Evolutionary conservation across 2,329 filamentous ascomycete genomes (phyloP).

Genomic region (Zalaria sp.): DNA sequence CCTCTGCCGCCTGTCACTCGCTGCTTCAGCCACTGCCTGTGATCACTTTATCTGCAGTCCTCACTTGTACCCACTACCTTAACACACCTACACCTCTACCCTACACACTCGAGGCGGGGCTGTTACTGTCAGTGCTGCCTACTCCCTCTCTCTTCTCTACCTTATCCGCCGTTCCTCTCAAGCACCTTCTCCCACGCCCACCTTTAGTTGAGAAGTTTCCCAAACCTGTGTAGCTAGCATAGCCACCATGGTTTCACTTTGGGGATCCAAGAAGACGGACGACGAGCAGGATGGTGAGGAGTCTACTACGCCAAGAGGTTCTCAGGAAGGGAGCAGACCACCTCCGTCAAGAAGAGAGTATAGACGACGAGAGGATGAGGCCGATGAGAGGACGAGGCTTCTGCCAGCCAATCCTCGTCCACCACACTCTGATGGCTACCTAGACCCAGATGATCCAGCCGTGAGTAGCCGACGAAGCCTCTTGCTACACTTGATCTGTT

Average conservation of each 20-base stretch:
- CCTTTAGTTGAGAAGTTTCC: no score
- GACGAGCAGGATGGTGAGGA: constrained; percentile 20
- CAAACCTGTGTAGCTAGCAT: neutral
- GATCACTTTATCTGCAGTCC: no score
- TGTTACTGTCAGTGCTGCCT: no score
- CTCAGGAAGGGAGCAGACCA: constrained; percentile 5
- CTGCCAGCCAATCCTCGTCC: constrained; percentile 44
- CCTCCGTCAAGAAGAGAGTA: constrained; percentile 16
- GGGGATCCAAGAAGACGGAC: constrained; percentile 38
- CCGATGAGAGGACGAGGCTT: constrained; percentile 50
- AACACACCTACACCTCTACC: no score
- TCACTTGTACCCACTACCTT: no score
- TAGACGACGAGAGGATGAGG: constrained; percentile 22
- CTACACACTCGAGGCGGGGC: no score
- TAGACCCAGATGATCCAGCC: constrained; percentile 69
- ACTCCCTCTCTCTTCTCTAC: no score
- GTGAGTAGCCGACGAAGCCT: constrained; percentile 33
- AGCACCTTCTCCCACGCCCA: no score
- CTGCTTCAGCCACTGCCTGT: no score
- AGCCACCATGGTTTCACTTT: constrained; percentile 37
- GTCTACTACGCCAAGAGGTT: constrained; percentile 12
- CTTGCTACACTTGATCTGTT: neutral
- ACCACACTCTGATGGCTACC: constrained; percentile 48
- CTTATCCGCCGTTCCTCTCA: no score
- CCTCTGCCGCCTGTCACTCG: no score